Evolutionary conservation across 192 early-diverging fungal species (phyloP), one percentile per base, ranked within the genome.

Genomic region (Coemansia sp.): DNA sequence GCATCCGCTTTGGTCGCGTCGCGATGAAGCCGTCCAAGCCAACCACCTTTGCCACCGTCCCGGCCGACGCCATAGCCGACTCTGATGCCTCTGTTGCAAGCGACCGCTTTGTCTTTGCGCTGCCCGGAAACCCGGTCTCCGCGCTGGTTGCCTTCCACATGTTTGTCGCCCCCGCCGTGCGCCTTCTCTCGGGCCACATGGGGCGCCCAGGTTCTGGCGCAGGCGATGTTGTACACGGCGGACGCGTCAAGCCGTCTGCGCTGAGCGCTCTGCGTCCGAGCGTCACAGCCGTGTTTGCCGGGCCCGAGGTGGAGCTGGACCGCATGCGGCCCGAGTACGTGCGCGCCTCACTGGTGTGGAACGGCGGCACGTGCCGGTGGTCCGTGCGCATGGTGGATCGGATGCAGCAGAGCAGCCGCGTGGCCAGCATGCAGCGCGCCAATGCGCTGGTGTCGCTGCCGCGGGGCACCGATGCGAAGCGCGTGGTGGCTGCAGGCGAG

Each of bases 121-220:
- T 99, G 62, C 95, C 97, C 0, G 97, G 97, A 4, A 99, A 99
- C 73, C 97, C 97, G 5, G 95, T 93, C 0, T 99, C 97, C 43
- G 92, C 93, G 0, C 74, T 86, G 56, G 95, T 97, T 1, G 91
- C 93, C 0, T 97, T 92, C 76, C 88, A 94, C 64, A 77, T 99
- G 49, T 97, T 97, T 87, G 93, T 90, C 0, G 77, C 95, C 3
- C 95, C 97, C 0, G 89, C 92, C 16, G 68, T 99, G 16, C 87
- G 90, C 9, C 90, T 89, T 48, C 83, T 98, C 70, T 78, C 93
- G 5, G 94, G 94, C 3, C 84, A 90, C 46, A 56, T 78, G 9
- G 43, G 62, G 10, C 57, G 57, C 41, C 19, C 61, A 5, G 42
- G 39, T 0, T 1, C 57, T 1, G 36, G 15, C 1, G 15, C 56